Percentiles rank a stretch among this genome's conserved stretches.
phyloP scores from a whole-genome alignment of 495 filamentous ascomycete species.

The Lentithecium fluviatile region DNA sequence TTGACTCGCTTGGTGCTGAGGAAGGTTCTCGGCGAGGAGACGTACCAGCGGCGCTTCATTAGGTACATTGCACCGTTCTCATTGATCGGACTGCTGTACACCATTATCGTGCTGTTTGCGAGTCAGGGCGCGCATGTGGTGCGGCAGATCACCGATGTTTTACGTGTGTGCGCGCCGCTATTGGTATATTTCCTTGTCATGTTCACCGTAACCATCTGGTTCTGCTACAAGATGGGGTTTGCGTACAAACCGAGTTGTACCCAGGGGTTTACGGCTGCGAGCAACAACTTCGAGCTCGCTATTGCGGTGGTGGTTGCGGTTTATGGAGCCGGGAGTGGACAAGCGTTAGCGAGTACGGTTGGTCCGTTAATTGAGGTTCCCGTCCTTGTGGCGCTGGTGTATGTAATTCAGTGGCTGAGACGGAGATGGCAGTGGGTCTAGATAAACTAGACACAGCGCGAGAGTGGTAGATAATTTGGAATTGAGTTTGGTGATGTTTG shows the following conservation, averaged over 20 bases:
- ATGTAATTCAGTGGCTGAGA: slow-evolving; percentile 64
- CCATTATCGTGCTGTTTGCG: slow-evolving; percentile 45
- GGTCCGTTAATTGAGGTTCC: slow-evolving; percentile 92
- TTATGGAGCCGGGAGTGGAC: slow-evolving; percentile 75
- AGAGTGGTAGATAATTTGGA: no score
- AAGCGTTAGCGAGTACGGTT: slow-evolving; percentile 86
- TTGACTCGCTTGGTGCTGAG: slow-evolving; percentile 38
- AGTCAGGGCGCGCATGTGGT: slow-evolving; percentile 42
- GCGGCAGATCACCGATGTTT: slow-evolving; percentile 44
- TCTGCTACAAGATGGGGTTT: slow-evolving; percentile 57
- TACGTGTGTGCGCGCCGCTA: slow-evolving; percentile 43
- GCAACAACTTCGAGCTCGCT: slow-evolving; percentile 93
- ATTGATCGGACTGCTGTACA: slow-evolving; percentile 45
- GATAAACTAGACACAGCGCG: not conserved
- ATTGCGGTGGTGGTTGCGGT: slow-evolving; percentile 88
- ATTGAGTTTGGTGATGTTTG: no score
- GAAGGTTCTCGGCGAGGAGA: slow-evolving; percentile 33
- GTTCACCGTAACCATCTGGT: slow-evolving; percentile 37
- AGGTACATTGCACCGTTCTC: slow-evolving; percentile 41
- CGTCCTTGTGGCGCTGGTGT: slow-evolving; percentile 77
- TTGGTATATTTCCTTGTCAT: slow-evolving; percentile 45
- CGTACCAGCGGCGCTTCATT: slow-evolving; percentile 41
- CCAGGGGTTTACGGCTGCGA: slow-evolving; percentile 91
- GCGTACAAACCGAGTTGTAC: slow-evolving; percentile 70
- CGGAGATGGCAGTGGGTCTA: slow-evolving; percentile 56